Base-by-base conservation (phyloP, 495 filamentous ascomycete genomes). In the Baudoinia panamericana region DNA sequence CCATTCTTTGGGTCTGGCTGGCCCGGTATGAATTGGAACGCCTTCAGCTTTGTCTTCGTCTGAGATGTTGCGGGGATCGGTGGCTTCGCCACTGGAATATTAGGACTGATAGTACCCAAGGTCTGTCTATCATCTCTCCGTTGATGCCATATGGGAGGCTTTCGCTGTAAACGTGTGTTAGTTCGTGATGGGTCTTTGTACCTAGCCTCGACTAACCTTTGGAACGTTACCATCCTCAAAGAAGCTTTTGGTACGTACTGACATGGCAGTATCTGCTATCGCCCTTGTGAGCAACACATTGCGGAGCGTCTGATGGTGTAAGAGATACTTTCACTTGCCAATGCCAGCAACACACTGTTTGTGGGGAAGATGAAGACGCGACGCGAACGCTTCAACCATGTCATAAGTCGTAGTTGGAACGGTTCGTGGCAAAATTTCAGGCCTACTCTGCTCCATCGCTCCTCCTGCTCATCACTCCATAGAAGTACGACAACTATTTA, bases 41-140 rank as follows among this genome's bases (percentile, higher is more conserved):
- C 61, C 48, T 70, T 71, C 36, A 80, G 56, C 52, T 77, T 78
- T 12, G 68, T 64, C 48, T 63, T 71, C 4, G 73, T 70, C 43
- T 70, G 61, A 0, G 67, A 64, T 7, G 72, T 76, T 3, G 72
- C 60, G 18, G 61, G 42, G 29, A 62, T 63, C 28, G 57, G 54
- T n/a, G 59, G 53, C 5, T 43, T 45, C 10, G 45, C 6, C 12
- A 22, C 9, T 6, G 28, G 21, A 4, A 20, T 19, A 33, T 51
- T 51, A n/a, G 25, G 10, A 21, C 26, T 24, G 2, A 8, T 22
- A 23, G 43, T 38, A 22, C 13, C 22, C 13, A 43, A 31, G 17
- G 39, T 21, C 22, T 17, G 31, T 18, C 33, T 42, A 35, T 39
- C 43, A 22, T 36, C 12, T 46, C 50, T 15, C 43, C 35, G 9